These are phyloP conservation scores for Xerophyta viscosa DNA, from an alignment of 106 monocot species.

Conservation along the genomic window DNA sequence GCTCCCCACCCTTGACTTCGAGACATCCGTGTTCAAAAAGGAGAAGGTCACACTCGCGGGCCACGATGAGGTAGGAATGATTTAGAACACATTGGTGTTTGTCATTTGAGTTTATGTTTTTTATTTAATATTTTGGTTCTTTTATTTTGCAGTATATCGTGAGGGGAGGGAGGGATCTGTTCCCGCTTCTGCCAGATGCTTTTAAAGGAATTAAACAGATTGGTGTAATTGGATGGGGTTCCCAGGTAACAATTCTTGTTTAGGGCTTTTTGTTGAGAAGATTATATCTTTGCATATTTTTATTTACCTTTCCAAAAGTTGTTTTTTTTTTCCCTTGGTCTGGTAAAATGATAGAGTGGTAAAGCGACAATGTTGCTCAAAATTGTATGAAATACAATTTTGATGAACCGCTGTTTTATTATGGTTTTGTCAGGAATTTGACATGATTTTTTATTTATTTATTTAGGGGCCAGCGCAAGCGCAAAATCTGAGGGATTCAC, in stretches of 20 bases:
- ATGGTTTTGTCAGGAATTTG: no score
- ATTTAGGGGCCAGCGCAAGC: constrained; percentile 61
- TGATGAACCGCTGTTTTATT: background rate
- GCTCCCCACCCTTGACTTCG: constrained; percentile 58
- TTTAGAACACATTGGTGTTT: no score
- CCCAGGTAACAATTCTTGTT: constrained; percentile 62
- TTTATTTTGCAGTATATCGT: constrained; percentile 60
- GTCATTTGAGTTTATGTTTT: no score
- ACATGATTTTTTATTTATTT: background rate
- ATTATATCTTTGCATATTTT: no score
- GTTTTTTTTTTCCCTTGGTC: no score
- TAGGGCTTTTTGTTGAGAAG: background rate
- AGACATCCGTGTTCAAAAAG: constrained; percentile 87
- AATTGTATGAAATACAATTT: background rate
- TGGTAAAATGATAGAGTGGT: no score
- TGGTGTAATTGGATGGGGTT: constrained; percentile 88
- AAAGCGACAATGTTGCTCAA: no score
- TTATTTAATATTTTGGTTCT: background rate
- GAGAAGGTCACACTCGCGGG: constrained; percentile 90
- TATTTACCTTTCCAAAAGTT: no score
- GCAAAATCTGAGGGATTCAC: constrained; percentile 63
- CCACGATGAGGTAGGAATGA: constrained; percentile 69
- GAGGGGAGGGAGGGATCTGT: constrained; percentile 85
- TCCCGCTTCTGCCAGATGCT: constrained; percentile 70
- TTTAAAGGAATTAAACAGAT: constrained; percentile 92